These are phyloP conservation scores for Sonneratia caseolaris DNA, from an alignment of 345 rosid species.

Conservation along the genomic window DNA sequence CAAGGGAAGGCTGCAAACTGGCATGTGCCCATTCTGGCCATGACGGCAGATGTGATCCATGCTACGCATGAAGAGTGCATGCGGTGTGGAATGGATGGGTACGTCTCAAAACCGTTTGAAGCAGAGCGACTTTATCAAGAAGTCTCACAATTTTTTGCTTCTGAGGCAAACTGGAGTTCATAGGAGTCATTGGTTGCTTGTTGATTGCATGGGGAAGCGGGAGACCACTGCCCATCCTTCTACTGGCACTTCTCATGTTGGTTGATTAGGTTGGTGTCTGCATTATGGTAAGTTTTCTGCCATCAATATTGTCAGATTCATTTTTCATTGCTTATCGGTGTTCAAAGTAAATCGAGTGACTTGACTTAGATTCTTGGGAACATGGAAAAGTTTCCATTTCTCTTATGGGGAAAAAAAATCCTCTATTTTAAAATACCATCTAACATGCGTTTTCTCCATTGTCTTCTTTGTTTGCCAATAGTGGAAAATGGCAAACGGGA, in stretches of 20 bases:
- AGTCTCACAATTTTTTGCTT: conserved; percentile 55
- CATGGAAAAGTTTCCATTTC: too few species aligned
- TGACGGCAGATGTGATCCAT: conserved; percentile 94
- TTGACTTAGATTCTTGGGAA: too few species aligned
- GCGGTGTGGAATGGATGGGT: conserved; percentile 70
- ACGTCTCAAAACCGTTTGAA: conserved; percentile 93
- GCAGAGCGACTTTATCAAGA: conserved; percentile 68
- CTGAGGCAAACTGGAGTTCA: conserved; percentile 4
- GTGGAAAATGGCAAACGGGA: too few species aligned
- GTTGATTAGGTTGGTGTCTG: not conserved
- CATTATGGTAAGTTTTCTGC: not conserved
- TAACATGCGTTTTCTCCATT: too few species aligned
- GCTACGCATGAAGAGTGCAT: conserved; percentile 71
- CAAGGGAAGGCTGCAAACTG: conserved; percentile 24
- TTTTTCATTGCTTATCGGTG: not conserved
- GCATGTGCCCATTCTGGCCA: conserved; percentile 73
- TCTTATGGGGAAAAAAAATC: too few species aligned
- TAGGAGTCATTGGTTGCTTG: not conserved
- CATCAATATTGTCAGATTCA: not conserved
- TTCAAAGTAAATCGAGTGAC: too few species aligned
- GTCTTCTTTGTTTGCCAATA: too few species aligned
- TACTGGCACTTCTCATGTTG: not conserved
- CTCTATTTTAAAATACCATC: too few species aligned
- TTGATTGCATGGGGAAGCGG: not conserved
- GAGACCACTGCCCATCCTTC: not conserved